Evolutionary conservation across 805 yeast genomes (phyloP).

Genomic region (Jamesozyma gamospora): DNA sequence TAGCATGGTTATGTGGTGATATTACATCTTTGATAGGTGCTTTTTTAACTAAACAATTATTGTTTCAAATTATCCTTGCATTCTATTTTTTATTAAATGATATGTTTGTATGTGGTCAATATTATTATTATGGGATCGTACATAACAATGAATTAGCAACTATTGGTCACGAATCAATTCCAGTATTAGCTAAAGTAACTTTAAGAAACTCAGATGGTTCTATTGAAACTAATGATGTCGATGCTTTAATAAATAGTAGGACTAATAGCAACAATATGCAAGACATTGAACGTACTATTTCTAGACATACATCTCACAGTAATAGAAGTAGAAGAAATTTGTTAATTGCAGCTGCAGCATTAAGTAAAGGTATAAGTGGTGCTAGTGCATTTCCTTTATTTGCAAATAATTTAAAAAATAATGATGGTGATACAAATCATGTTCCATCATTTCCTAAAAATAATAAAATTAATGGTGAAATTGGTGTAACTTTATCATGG

Average conservation of each 20-base stretch:
- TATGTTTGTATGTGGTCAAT: constrained; percentile 56
- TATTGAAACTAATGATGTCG: constrained; percentile 1
- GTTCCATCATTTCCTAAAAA: background rate
- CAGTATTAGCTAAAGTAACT: constrained; percentile 6
- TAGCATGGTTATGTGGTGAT: constrained; percentile 38
- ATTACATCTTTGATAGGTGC: constrained; percentile 57
- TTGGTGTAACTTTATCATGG: constrained; percentile 62
- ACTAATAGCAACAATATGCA: background rate
- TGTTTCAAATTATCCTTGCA: constrained; percentile 71
- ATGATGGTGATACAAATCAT: background rate
- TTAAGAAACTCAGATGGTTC: background rate
- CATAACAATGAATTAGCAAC: constrained; percentile 26
- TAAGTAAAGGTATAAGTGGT: constrained; percentile 14
- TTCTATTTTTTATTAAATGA: constrained; percentile 69
- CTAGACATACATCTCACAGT: constrained; percentile 4
- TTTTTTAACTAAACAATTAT: constrained; percentile 60
- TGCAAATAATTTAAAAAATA: background rate
- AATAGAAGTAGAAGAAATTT: constrained; percentile 7
- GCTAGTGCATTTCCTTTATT: constrained; percentile 4
- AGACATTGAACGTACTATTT: constrained; percentile 1
- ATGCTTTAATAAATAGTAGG: background rate
- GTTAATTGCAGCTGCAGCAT: constrained; percentile 18
- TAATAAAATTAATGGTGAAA: constrained; percentile 1
- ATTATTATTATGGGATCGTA: constrained; percentile 47
- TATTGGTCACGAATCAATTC: constrained; percentile 28